A percentile compares a stretch with the other conserved stretches of the same genome.
Evolutionary conservation across 805 yeast genomes (phyloP).

Genomic region (Yamadazyma insecticola): DNA sequence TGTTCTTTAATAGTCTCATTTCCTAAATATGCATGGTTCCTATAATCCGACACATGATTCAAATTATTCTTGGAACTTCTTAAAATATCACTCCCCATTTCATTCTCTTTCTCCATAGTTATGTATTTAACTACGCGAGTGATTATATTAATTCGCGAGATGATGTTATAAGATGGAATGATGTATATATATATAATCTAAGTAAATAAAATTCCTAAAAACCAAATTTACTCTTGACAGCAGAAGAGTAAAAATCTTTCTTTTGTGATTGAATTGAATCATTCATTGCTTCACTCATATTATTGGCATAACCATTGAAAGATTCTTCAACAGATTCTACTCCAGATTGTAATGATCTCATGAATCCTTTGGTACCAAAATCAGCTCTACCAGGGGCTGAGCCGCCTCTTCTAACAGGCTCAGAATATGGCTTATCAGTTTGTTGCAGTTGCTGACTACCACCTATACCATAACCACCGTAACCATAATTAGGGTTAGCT

Average conservation of each 20-base stretch:
- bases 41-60: not conserved
- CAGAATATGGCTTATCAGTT: slow-evolving; percentile 33
- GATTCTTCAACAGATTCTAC: slow-evolving; percentile 51
- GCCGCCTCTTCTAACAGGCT: slow-evolving; percentile 41
- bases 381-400: slow-evolving; percentile 33
- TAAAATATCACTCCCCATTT: not conserved
- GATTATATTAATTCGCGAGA: no score
- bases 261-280: slow-evolving; percentile 49
- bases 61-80: not conserved
- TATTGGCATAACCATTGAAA: slow-evolving; percentile 54
- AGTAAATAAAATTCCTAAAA: slow-evolving; percentile 21
- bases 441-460: slow-evolving; percentile 5
- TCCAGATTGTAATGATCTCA: slow-evolving; percentile 48
- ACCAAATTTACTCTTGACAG: slow-evolving; percentile 52
- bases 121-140: not conserved
- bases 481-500: slow-evolving; percentile 32
- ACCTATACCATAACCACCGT: slow-evolving; percentile 23
- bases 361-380: slow-evolving; percentile 36
- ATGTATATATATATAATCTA: slow-evolving; percentile 3
- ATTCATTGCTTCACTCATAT: slow-evolving; percentile 48
- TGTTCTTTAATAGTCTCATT: slow-evolving; percentile 26
- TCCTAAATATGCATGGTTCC: slow-evolving; percentile 15
- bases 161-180: no score
- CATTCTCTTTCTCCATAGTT: not conserved
- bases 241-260: slow-evolving; percentile 45